phyloP scores from a whole-genome alignment of 768 basidiomycete genomes.

The Suillus cothurnatus region DNA sequence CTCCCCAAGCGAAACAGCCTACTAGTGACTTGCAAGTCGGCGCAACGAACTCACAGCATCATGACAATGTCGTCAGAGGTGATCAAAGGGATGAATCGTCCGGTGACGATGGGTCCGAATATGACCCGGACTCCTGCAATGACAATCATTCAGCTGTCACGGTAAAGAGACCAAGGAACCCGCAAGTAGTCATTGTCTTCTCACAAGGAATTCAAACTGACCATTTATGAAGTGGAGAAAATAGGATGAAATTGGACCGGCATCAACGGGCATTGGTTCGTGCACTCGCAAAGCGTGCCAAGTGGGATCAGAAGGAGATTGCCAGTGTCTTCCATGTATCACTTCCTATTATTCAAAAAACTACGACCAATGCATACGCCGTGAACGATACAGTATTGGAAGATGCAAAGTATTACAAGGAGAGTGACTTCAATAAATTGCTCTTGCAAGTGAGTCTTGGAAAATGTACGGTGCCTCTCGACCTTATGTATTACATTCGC shows the following conservation, averaged over 20 bases:
- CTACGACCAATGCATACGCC: not conserved
- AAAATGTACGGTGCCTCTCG: not conserved
- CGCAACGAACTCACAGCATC: not conserved
- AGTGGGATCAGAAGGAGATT: not conserved
- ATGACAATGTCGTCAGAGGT: not conserved
- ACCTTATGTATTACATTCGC: not conserved
- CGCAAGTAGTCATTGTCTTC: not conserved
- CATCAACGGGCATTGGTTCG: not conserved
- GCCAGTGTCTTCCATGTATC: not conserved
- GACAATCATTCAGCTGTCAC: not conserved
- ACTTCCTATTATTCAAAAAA: not conserved
- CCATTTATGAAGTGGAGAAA: not conserved
- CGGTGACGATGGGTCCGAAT: not conserved
- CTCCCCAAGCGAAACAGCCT: not conserved
- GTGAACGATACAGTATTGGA: not conserved
- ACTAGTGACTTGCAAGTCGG: not conserved
- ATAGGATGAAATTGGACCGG: not conserved
- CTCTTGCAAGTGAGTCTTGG: not conserved
- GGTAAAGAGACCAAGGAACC: not conserved
- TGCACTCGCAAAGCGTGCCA: not conserved
- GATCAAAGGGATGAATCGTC: not conserved
- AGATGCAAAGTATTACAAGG: not conserved
- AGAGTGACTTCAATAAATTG: not conserved
- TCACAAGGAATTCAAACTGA: not conserved
- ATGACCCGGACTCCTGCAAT: not conserved